Conservation (phyloP, 78 protist genomes). For the Polysphondylium violaceum region DNA sequence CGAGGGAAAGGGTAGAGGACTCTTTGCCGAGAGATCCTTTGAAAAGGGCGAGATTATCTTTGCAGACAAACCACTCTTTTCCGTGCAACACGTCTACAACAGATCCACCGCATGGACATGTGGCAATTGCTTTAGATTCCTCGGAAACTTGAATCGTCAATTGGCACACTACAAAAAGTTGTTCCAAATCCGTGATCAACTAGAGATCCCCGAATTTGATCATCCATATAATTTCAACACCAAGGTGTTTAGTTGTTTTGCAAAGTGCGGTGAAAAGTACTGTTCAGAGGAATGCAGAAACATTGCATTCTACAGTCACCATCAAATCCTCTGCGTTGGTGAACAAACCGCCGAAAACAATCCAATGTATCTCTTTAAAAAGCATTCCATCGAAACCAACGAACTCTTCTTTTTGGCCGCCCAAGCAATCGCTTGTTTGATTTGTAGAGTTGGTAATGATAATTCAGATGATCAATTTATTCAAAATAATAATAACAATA, state of each 20-base stretch:
- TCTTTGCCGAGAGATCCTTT: slow-evolving; percentile 56
- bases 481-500: neutral
- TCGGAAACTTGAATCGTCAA: slow-evolving; percentile 65
- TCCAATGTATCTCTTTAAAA: slow-evolving; percentile 69
- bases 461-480: slow-evolving; percentile 3
- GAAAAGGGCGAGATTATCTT: slow-evolving; percentile 53
- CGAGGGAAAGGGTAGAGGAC: slow-evolving; percentile 46
- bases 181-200: slow-evolving; percentile 16
- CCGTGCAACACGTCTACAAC: slow-evolving; percentile 75
- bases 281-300: slow-evolving; percentile 71
- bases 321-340: slow-evolving; percentile 75
- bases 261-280: slow-evolving; percentile 79
- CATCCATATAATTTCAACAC: slow-evolving; percentile 22
- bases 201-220: slow-evolving; percentile 19
- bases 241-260: slow-evolving; percentile 59
- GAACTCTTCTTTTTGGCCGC: slow-evolving; percentile 76
- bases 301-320: slow-evolving; percentile 63
- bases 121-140: slow-evolving; percentile 66
- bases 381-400: slow-evolving; percentile 68
- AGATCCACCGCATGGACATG: slow-evolving; percentile 83
- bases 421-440: slow-evolving; percentile 39
- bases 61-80: slow-evolving; percentile 60
- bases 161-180: slow-evolving; percentile 24
- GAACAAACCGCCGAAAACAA: slow-evolving; percentile 35
- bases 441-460: slow-evolving; percentile 32